Conservation (phyloP, 306 rosid species). For the Castanea mollissima region DNA sequence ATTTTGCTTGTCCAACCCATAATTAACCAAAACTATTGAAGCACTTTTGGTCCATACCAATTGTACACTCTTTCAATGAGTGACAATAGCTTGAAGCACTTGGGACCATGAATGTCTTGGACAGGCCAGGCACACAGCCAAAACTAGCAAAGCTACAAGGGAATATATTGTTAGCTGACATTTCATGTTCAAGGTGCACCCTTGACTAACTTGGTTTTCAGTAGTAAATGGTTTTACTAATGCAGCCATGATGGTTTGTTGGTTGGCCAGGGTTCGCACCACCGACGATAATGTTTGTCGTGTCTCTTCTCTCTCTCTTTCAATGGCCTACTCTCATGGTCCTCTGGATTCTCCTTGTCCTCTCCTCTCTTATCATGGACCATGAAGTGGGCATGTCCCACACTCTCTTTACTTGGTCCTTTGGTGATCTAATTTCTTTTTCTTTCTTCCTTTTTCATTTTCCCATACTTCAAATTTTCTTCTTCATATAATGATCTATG, state of each 20-base stretch:
- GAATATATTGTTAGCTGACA: neutral
- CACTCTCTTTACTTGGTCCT: constrained; percentile 16
- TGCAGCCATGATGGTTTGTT: constrained; percentile 18
- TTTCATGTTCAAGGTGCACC: constrained; percentile 11
- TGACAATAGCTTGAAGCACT: neutral
- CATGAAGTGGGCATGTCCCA: constrained; percentile 26
- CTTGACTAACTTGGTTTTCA: constrained; percentile 7
- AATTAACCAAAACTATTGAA: neutral
- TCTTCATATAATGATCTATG: neutral
- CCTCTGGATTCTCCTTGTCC: constrained; percentile 35
- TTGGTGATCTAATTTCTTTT: constrained; percentile 16
- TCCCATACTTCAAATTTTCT: neutral
- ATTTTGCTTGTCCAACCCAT: neutral
- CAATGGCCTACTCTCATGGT: constrained; percentile 4
- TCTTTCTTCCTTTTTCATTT: constrained; percentile 14
- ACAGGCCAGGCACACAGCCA: constrained; percentile 27
- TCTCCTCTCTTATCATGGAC: constrained; percentile 32
- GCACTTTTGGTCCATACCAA: constrained; percentile 9
- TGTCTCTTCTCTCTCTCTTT: neutral
- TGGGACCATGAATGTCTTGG: constrained; percentile 58
- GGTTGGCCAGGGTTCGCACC: constrained; percentile 45
- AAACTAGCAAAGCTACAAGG: constrained; percentile 18
- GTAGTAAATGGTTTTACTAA: neutral
- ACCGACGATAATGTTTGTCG: constrained; percentile 32
- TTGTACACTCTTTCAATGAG: too few species aligned